Evolutionary conservation across 805 yeast species (phyloP).

Genomic region (Komagataella pastoris): DNA sequence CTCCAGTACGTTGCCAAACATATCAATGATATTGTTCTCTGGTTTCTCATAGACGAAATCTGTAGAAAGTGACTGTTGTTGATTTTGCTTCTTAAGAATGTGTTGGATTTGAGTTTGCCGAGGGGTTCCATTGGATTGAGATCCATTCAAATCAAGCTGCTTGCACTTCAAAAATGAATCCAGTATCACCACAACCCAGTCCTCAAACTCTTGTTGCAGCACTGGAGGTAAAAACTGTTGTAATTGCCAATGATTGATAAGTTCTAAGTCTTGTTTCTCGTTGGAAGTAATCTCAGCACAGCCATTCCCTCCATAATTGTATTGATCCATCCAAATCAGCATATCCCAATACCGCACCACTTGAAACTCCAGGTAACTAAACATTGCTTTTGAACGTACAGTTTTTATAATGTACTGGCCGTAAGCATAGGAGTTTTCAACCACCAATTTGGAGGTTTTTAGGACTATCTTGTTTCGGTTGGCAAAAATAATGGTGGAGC

Average conservation of each 20-base stretch:
- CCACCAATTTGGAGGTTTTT: conserved; percentile 62
- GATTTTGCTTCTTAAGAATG: conserved; percentile 28
- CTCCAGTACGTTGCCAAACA: conserved; percentile 35
- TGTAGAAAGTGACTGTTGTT: conserved; percentile 7
- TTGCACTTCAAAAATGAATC: conserved; percentile 54
- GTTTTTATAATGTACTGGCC: conserved; percentile 75
- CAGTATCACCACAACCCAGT: conserved; percentile 70
- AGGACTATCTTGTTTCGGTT: conserved; percentile 62
- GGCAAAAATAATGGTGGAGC: conserved; percentile 72
- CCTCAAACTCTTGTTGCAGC: conserved; percentile 72
- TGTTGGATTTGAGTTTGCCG: conserved; percentile 59
- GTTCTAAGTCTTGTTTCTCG: conserved; percentile 29
- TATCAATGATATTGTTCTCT: conserved; percentile 6
- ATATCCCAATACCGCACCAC: conserved; percentile 82
- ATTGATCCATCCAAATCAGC: conserved; percentile 90
- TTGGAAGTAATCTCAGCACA: conserved; percentile 30
- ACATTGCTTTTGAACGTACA: conserved; percentile 67
- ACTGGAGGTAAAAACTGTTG: conserved; percentile 60
- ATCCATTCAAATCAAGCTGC: conserved; percentile 15
- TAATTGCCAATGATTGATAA: conserved; percentile 68
- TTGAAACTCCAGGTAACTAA: conserved; percentile 65
- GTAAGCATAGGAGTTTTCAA: conserved; percentile 83
- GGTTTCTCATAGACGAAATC: conserved; percentile 4
- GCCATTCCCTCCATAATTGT: conserved; percentile 69
- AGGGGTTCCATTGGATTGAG: conserved; percentile 29